A percentile compares a stretch with the other conserved stretches of the same genome.
Evolutionary conservation across 1,139 yeast species (phyloP).

Genomic region (Tardiomyces digboiensis): DNA sequence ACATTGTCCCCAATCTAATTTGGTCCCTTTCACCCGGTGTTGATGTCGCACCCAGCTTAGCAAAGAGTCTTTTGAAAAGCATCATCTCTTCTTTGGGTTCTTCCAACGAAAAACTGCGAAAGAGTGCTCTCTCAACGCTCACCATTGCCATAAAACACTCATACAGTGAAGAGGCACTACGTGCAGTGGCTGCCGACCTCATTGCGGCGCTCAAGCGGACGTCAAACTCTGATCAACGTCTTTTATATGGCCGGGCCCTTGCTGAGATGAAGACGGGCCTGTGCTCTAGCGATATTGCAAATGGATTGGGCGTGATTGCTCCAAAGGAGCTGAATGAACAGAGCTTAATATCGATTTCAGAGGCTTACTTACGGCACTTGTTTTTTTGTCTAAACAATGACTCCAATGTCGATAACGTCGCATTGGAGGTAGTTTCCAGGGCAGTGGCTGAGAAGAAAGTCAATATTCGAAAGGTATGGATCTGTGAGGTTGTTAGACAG

Average conservation of each 20-base stretch:
- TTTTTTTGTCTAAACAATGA: conserved; percentile 15
- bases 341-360: conserved; percentile 33
- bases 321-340: conserved; percentile 68
- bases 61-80: conserved; percentile 43
- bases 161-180: conserved; percentile 13
- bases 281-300: conserved; percentile 31
- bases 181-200: conserved; percentile 37
- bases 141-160: conserved; percentile 4
- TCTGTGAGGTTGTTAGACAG: neutral
- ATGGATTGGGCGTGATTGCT: conserved; percentile 39
- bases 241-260: conserved; percentile 33
- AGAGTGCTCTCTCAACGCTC: conserved; percentile 41
- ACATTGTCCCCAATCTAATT: conserved; percentile 41
- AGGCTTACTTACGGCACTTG: conserved; percentile 37
- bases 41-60: conserved; percentile 33
- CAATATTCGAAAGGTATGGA: conserved; percentile 57
- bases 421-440: conserved; percentile 30
- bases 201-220: conserved; percentile 41
- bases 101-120: conserved; percentile 53
- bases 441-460: conserved; percentile 61
- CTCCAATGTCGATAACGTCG: neutral
- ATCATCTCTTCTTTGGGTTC: conserved; percentile 57
- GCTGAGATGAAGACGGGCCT: conserved; percentile 2
- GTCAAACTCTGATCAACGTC: conserved; percentile 54
- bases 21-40: conserved; percentile 27